Evolutionary conservation across 208 protist species (phyloP).

Genomic region (Naegleria fowleri): DNA sequence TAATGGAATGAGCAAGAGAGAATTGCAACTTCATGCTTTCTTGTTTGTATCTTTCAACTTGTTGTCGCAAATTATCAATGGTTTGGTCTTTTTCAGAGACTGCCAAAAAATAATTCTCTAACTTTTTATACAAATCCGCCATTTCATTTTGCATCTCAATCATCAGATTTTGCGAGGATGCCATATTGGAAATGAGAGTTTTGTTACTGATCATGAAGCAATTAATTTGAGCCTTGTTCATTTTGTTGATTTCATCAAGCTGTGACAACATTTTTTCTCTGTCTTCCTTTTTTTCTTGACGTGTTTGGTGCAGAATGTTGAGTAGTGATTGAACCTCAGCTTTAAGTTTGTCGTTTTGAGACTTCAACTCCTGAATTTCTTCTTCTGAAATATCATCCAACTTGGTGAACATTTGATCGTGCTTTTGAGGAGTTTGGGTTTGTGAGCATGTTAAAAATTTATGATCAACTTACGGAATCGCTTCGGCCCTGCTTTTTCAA

Average conservation of each 20-base stretch:
- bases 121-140: background rate
- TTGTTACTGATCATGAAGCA: background rate
- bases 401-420: too few relatives aligned
- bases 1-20: background rate
- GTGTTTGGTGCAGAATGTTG: background rate
- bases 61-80: background rate
- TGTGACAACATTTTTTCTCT: background rate
- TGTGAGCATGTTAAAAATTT: too few relatives aligned
- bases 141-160: background rate
- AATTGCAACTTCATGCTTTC: background rate
- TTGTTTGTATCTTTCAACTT: background rate
- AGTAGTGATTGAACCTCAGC: background rate
- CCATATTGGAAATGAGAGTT: background rate
- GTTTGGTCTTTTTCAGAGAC: background rate
- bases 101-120: background rate
- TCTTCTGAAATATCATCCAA: background rate
- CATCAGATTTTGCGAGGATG: background rate
- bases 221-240: background rate
- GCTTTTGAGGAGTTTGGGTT: too few relatives aligned
- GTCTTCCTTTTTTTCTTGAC: background rate
- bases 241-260: background rate
- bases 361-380: background rate
- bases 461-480: too few relatives aligned
- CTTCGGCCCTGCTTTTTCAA: background rate
- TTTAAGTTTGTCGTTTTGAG: background rate